Conservation (phyloP, 495 filamentous ascomycete genomes). For the Tuber melanosporum region DNA sequence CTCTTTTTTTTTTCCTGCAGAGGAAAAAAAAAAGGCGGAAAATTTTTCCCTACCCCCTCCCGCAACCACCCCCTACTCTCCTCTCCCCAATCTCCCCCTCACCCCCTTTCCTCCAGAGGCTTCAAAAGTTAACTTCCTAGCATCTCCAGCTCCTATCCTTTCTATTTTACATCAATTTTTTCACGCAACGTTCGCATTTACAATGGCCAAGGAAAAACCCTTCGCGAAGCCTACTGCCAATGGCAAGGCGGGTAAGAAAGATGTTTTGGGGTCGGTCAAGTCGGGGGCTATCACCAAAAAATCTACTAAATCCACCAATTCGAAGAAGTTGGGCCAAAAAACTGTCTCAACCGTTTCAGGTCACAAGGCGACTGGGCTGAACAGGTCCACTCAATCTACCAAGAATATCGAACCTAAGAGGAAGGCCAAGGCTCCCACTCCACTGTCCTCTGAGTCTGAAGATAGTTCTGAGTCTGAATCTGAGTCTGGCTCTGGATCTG, state of each 20-base stretch:
- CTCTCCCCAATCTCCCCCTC: slow-evolving; percentile 16
- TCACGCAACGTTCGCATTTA: slow-evolving; percentile 10
- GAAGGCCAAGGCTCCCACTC: slow-evolving; percentile 49
- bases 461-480: slow-evolving; percentile 41
- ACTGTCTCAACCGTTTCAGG: slow-evolving; percentile 34
- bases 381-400: slow-evolving; percentile 12
- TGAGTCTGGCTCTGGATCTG: slow-evolving; percentile 39
- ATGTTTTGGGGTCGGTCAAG: slow-evolving; percentile 43
- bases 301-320: slow-evolving; percentile 40
- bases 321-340: slow-evolving; percentile 47
- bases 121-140: slow-evolving; percentile 30
- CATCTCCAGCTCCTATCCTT: slow-evolving; percentile 24
- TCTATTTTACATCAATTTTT: slow-evolving; percentile 15
- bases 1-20: background rate
- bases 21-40: background rate
- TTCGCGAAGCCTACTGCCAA: slow-evolving; percentile 50
- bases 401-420: slow-evolving; percentile 44
- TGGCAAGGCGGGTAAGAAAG: slow-evolving; percentile 43
- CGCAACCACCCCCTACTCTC: slow-evolving; percentile 12
- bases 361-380: slow-evolving; percentile 3
- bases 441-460: slow-evolving; percentile 45
- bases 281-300: slow-evolving; percentile 47
- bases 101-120: slow-evolving; percentile 19
- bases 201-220: slow-evolving; percentile 53
- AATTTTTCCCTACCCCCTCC: background rate